Percentiles rank a stretch among this genome's conserved stretches.
phyloP scores from a whole-genome alignment of 225 moss, liverwort and hornwort genomes.

The Thuidium tamariscinum region DNA sequence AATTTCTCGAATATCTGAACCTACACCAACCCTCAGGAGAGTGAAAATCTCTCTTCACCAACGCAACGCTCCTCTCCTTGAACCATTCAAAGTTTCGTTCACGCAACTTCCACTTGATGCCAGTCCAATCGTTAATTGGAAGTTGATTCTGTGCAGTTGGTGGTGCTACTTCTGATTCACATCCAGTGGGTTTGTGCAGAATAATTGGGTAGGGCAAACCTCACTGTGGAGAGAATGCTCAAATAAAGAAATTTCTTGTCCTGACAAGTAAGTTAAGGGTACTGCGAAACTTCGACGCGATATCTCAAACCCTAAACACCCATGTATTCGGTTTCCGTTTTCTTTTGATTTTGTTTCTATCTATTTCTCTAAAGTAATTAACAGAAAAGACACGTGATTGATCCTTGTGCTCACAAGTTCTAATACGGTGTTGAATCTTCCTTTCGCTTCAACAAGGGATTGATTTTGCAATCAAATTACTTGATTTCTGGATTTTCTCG shows the following conservation, averaged over 20 bases:
- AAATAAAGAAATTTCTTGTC: slow-evolving; percentile 24
- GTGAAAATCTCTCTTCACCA: no score
- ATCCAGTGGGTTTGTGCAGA: slow-evolving; percentile 6
- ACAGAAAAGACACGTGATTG: not conserved
- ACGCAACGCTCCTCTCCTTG: no score
- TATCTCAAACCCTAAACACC: not conserved
- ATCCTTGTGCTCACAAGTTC: not conserved
- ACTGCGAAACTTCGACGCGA: not conserved
- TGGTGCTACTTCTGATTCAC: not conserved
- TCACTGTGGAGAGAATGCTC: slow-evolving; percentile 45
- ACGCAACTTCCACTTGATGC: not conserved
- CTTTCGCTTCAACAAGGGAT: not conserved
- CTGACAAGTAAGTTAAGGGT: slow-evolving; percentile 26
- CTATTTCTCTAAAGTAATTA: not conserved
- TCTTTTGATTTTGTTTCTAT: not conserved
- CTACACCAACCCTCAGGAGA: no score
- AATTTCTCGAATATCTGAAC: no score
- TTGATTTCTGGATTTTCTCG: not conserved
- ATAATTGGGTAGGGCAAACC: slow-evolving; percentile 28
- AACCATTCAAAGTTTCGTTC: no score
- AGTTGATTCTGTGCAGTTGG: not conserved
- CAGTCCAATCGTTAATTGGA: not conserved
- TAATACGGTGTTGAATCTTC: not conserved
- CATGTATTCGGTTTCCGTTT: not conserved
- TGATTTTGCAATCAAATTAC: not conserved